Base-by-base conservation (phyloP, 768 basidiomycete genomes). In the Termitomyces sp. region DNA sequence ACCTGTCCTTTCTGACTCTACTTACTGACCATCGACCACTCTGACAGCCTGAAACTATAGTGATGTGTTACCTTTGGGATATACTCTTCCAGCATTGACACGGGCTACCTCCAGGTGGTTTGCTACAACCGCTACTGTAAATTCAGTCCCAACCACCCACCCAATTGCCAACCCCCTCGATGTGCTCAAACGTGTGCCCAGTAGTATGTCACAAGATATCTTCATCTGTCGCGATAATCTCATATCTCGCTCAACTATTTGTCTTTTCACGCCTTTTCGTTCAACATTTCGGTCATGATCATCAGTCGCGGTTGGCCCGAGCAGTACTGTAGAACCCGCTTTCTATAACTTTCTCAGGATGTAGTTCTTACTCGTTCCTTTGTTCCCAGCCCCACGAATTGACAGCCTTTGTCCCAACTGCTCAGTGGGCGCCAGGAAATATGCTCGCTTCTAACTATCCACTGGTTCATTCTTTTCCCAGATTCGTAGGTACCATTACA, bases 61-160 rank as follows among this genome's bases (percentile, higher is more conserved):
- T 50, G 26, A 38, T 17, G 4, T 37, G 35, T 12, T 7, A 28
- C 35, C 26, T 50, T 17, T 3, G 11, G 23, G 5, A 11, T n/a
- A 4, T 28, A 12, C 21, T 28, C 15, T 17, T 37, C 1, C 9
- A n/a, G 17, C 5, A n/a, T 5, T 38, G 26, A 38, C 1, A 50
- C 17, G 7, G 3, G n/a, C 23, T 17, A 9, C 37, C 14, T n/a
- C 23, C 21, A 50, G 49, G 50, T 50, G 2, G 23, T 50, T 50
- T 50, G 50, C 35, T 17, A 17, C 11, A 71, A 66, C 54, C 58
- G 60, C 33, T 70, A 69, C 45, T 86, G 85, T 68, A 62, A 57
- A 48, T 83, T 84, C 63, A 84, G 83, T 50, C 75, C 81, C 0
- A 71, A 67, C 53, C 84, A 85, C 59, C 78, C 79, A 0, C 55